Evolutionary conservation across 768 basidiomycete species (phyloP).

Genomic region (Ramaria sp.): DNA sequence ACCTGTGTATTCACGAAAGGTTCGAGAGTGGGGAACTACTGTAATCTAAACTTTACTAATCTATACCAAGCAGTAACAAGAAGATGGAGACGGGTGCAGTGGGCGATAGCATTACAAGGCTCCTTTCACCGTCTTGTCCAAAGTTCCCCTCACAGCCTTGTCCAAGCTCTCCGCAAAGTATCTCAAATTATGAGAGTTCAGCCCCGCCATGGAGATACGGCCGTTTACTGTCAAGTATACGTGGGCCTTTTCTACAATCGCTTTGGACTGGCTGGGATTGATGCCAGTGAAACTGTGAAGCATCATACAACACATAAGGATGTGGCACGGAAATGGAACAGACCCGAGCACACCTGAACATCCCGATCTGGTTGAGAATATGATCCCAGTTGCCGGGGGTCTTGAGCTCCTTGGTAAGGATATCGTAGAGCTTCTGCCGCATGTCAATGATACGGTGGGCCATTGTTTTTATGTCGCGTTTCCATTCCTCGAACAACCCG

Average conservation of each 20-base stretch:
- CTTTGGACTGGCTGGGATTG: slow-evolving; percentile 50
- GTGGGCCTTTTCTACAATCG: slow-evolving; percentile 60
- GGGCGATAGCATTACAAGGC: slow-evolving; percentile 19
- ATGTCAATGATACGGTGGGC: slow-evolving; percentile 86
- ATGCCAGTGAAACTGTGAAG: slow-evolving; percentile 73
- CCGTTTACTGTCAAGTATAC: slow-evolving; percentile 83
- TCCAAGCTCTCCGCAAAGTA: slow-evolving; percentile 69
- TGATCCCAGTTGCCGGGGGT: slow-evolving; percentile 96
- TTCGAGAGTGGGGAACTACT: background rate
- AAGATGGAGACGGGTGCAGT: no score
- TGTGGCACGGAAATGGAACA: background rate
- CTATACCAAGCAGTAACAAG: no score
- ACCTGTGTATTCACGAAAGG: background rate
- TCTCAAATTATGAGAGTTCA: slow-evolving; percentile 68
- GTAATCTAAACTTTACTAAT: background rate
- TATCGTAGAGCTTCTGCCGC: slow-evolving; percentile 66
- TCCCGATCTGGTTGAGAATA: slow-evolving; percentile 91
- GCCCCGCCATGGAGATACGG: slow-evolving; percentile 88
- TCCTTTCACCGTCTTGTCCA: slow-evolving; percentile 32
- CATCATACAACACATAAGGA: slow-evolving; percentile 12
- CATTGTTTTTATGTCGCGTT: slow-evolving; percentile 84
- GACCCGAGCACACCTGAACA: slow-evolving; percentile 66
- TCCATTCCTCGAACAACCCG: slow-evolving; percentile 80
- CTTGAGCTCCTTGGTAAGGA: slow-evolving; percentile 67
- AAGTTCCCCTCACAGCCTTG: slow-evolving; percentile 43